Evolutionary conservation across 78 protist species (phyloP), one percentile per base, ranked within the genome.

Genomic region (Bigelowiella natans): DNA sequence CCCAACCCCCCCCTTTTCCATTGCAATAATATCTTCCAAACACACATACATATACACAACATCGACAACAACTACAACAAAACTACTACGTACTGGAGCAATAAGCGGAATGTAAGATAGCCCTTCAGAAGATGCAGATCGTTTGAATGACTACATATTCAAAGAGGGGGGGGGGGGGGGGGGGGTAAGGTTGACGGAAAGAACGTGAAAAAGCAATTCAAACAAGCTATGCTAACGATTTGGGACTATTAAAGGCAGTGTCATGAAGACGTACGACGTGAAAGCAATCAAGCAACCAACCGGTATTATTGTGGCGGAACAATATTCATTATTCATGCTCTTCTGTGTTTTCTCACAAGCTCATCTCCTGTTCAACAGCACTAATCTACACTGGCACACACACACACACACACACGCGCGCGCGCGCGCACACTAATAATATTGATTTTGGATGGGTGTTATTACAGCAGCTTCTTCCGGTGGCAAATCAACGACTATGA

Each of bases 401-500:
- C 7, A 7, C 73, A 7, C 73, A 51, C 73, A 51, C 18, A 51
- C 18, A 7, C 7, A 51, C 73, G 73, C 34, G 34, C 73, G 34
- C 73, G 18, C 7, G 18, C 73, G 73, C 73, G 34, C 73, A 51
- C 18, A 7, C 73, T 18, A 51, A 51, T 18, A 51, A 51, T 18
- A 51, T 26, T 51, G 7, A 7, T 18, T 7, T 26, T 26, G 18
- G 18, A 51, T 51, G 34, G 73, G 73, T 7, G 18, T 26, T 26
- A 7, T 51, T 18, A 51, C 73, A 7, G 73, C 73, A 26, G 89
- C 84, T 88, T 93, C 95, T 86, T 95, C 97, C 0, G 94, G 94
- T 3, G 97, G 97, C 39, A 95, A 84, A 63, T 95, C 97, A 0
- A 95, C 97, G 30, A 94, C 88, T 64, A 95, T 95, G 93, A 95